Conservation (phyloP, 2,329 filamentous ascomycete species). For the Penicillium sclerotiorum region DNA sequence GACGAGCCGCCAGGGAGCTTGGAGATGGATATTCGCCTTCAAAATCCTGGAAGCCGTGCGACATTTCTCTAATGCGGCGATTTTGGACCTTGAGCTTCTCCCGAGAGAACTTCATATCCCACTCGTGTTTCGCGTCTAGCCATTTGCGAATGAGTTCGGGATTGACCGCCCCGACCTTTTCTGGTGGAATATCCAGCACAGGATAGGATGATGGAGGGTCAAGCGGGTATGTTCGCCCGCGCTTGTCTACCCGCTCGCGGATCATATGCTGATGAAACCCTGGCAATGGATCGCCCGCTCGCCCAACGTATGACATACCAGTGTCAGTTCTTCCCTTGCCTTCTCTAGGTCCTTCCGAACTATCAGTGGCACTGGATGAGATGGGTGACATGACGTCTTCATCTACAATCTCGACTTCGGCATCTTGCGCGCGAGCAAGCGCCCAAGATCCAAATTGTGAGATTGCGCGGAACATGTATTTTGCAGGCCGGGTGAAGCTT, state of each 20-base stretch:
- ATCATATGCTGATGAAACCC: slow-evolving; percentile 86
- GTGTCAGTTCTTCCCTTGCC: slow-evolving; percentile 12
- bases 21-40: slow-evolving; percentile 79
- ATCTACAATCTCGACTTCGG: slow-evolving; percentile 76
- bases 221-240: slow-evolving; percentile 73
- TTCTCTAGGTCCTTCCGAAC: neutral
- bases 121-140: slow-evolving; percentile 72
- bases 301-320: slow-evolving; percentile 64
- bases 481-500: slow-evolving; percentile 95
- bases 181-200: slow-evolving; percentile 64
- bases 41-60: slow-evolving; percentile 70
- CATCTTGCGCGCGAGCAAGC: slow-evolving; percentile 77
- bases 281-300: slow-evolving; percentile 80
- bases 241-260: slow-evolving; percentile 77
- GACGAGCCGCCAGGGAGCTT: slow-evolving; percentile 75
- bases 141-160: slow-evolving; percentile 78
- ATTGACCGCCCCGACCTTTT: slow-evolving; percentile 78
- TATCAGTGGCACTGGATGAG: slow-evolving; percentile 54
- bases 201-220: slow-evolving; percentile 65
- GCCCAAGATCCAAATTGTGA: slow-evolving; percentile 95
- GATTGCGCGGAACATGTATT: slow-evolving; percentile 91
- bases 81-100: slow-evolving; percentile 73
- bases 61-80: slow-evolving; percentile 71
- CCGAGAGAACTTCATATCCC: slow-evolving; percentile 71
- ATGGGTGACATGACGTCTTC: slow-evolving; percentile 77